Base-by-base conservation (phyloP, 495 filamentous ascomycete species). In the Penicillium psychrofluorescens region DNA sequence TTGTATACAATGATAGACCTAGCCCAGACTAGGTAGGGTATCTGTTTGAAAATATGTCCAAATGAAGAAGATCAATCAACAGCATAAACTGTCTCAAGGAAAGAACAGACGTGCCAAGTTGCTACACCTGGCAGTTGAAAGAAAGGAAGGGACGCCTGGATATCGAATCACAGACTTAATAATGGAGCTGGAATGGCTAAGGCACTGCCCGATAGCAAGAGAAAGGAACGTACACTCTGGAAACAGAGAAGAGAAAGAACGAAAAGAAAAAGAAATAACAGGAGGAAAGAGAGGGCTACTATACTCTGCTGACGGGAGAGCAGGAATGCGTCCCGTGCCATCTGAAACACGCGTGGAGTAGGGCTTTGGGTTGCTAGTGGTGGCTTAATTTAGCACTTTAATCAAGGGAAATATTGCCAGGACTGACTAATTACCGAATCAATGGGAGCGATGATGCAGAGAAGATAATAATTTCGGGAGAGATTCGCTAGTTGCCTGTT, bases 141-240 rank as follows among this genome's bases (percentile, higher is more conserved):
- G 28, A 49, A 68, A 55, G 35, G 61, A 66, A 64, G 51, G 64
- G 58, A 64, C 56, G 61, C 50, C 57, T 59, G 55, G 54, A 61
- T 57, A 28, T 57, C 50, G 48, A 59, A 62, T 56, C 48, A 48
- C 40, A 59, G 55, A 59, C 49, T 53, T 43, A 39, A 35, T 40
- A 40, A 47, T 38, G 32, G 29, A 44, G 52, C 48, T 62, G 53
- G 22, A 22, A 22, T 22, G 4, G 22, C 22, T 4, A 22, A 22
- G 22, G 22, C 22, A 22, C 22, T 22, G 22, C 22, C 22, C 4
- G 22, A 16, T 22, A 22, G 22, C 22, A 22, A 22, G 22, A 22
- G 41, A 43, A 49, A 49, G 47, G 35, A 27, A 38, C 14, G 32
- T 46, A 49, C 44, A 45, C 29, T 37, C 44, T 29, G 29, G 11